These are phyloP conservation scores for Colletotrichum shisoi DNA, from an alignment of 2,329 filamentous ascomycete species.

Conservation along the genomic window DNA sequence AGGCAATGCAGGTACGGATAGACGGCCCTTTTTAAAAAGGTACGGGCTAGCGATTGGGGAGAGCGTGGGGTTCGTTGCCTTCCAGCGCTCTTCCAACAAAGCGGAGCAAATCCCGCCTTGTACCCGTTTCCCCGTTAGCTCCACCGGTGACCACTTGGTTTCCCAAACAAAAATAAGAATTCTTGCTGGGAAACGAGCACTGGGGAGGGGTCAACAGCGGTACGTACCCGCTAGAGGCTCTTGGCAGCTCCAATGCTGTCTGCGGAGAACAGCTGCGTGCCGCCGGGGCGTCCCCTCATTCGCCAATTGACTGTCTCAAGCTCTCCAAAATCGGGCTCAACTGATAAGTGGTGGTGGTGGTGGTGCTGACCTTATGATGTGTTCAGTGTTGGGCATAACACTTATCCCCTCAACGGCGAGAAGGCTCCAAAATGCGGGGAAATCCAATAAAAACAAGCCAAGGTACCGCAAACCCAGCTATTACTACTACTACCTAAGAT, in stretches of 20 bases:
- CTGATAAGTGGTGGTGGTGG: conserved; percentile 12
- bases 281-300: conserved; percentile 23
- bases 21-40: not conserved
- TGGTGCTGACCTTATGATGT: no score
- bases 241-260: conserved; percentile 6
- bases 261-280: conserved; percentile 23
- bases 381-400: no score
- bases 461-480: no score
- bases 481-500: no score
- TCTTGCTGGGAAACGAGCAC: not conserved
- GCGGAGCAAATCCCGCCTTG: conserved; percentile 1
- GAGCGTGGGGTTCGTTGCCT: not conserved
- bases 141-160: not conserved
- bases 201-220: conserved; percentile 10
- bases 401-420: no score
- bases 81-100: not conserved
- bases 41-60: not conserved
- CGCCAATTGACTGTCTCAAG: conserved; percentile 23
- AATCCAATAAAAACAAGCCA: no score
- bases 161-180: not conserved
- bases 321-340: conserved; percentile 4
- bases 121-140: not conserved
- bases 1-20: no score
- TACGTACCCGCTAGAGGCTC: conserved; percentile 10
- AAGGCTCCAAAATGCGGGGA: no score